Evolutionary conservation across 257 asterid species (phyloP).

Genomic region (Gardenia jasminoides): DNA sequence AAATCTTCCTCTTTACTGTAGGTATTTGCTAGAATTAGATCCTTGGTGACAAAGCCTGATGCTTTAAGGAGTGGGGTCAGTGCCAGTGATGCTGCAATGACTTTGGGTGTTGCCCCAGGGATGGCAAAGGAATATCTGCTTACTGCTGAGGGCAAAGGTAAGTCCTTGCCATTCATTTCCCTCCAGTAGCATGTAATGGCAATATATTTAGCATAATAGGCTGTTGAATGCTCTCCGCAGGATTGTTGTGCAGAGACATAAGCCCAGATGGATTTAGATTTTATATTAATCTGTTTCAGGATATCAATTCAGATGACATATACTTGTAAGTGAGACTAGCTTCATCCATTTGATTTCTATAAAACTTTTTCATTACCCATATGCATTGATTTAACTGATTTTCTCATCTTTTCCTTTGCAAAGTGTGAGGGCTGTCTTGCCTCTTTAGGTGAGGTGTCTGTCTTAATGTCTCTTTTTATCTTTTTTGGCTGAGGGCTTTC

Average conservation of each 20-base stretch:
- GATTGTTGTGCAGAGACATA: conserved; percentile 90
- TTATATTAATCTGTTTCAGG: conserved; percentile 69
- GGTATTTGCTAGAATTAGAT: conserved; percentile 73
- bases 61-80: conserved; percentile 67
- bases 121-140: conserved; percentile 97
- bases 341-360: background rate
- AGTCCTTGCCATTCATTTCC: conserved; percentile 13
- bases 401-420: background rate
- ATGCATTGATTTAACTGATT: background rate
- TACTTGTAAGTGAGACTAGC: conserved; percentile 49
- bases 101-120: conserved; percentile 96
- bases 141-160: conserved; percentile 93
- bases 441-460: background rate
- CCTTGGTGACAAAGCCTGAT: conserved; percentile 65
- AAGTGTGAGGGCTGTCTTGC: background rate
- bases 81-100: conserved; percentile 93
- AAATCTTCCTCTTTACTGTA: conserved; percentile 23
- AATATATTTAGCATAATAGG: background rate
- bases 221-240: conserved; percentile 41
- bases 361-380: background rate
- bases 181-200: background rate
- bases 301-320: conserved; percentile 53
- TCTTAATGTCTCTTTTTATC: background rate
- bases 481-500: background rate
- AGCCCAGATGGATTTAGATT: conserved; percentile 95